phyloP scores from a whole-genome alignment of 2,329 filamentous ascomycete genomes.

The Furcasterigmium furcatum region DNA sequence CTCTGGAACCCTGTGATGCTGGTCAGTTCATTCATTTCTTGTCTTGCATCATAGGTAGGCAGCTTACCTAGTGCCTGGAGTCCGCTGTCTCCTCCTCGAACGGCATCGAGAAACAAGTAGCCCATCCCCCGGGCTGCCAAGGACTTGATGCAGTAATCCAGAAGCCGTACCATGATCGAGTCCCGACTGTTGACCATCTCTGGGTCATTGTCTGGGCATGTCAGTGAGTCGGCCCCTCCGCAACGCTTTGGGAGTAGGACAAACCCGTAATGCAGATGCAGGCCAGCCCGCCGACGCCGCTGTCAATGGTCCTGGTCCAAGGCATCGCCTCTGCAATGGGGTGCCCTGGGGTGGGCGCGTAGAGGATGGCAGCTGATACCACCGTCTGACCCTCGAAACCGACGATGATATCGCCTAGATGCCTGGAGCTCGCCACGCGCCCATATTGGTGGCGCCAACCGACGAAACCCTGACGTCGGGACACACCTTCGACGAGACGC shows the following conservation, averaged over 20 bases:
- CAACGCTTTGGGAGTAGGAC: conserved; percentile 20
- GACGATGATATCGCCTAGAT: conserved; percentile 51
- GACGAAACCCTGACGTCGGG: conserved; percentile 41
- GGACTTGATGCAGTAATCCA: conserved; percentile 47
- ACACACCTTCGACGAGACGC: conserved; percentile 46
- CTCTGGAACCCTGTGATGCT: conserved; percentile 55
- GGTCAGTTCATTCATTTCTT: conserved; percentile 4
- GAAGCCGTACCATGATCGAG: conserved; percentile 47
- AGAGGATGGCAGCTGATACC: conserved; percentile 52
- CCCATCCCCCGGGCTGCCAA: conserved; percentile 48
- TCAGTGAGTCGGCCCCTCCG: neutral
- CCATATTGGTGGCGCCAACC: conserved; percentile 61
- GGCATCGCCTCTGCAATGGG: conserved; percentile 48
- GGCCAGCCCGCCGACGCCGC: conserved; percentile 54
- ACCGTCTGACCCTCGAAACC: conserved; percentile 45
- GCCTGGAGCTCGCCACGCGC: conserved; percentile 41
- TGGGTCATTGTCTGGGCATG: conserved; percentile 36
- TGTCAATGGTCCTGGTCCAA: conserved; percentile 49
- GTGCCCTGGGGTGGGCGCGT: conserved; percentile 44
- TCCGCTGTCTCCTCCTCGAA: conserved; percentile 46
- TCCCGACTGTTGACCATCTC: conserved; percentile 41
- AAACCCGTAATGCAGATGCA: conserved; percentile 57
- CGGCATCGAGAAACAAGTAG: conserved; percentile 52
- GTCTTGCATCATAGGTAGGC: neutral
- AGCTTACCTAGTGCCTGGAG: conserved; percentile 50